phyloP scores from a whole-genome alignment of 1,139 yeast species.

The Yamadazyma sp. region DNA sequence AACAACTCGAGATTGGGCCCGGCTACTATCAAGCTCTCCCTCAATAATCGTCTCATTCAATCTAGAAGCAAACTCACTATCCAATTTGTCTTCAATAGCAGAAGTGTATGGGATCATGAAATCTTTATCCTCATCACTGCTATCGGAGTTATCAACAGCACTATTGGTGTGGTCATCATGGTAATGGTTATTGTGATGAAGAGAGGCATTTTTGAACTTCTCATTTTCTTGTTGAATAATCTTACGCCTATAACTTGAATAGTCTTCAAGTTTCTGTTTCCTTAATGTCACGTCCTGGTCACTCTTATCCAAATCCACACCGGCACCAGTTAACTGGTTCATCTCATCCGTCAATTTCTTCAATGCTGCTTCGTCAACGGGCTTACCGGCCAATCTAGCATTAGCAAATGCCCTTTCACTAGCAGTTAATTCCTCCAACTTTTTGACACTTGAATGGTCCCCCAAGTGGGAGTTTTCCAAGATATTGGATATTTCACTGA shows the following conservation, averaged over 20 bases:
- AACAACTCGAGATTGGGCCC: constrained; percentile 54
- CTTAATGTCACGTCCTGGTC: constrained; percentile 51
- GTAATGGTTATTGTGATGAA: constrained; percentile 1
- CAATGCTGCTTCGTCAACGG: constrained; percentile 44
- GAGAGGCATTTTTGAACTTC: constrained; percentile 10
- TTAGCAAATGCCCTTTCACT: constrained; percentile 61
- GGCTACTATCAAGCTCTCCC: constrained; percentile 62
- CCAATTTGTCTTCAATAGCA: constrained; percentile 67
- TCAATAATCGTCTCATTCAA: constrained; percentile 60
- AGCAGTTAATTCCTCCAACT: constrained; percentile 58
- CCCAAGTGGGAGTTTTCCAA: constrained; percentile 45
- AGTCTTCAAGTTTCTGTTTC: constrained; percentile 44
- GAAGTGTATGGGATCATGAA: constrained; percentile 67
- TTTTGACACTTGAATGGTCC: constrained; percentile 43
- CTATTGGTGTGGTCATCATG: constrained; percentile 1
- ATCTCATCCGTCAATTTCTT: constrained; percentile 40
- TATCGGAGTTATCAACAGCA: constrained; percentile 8
- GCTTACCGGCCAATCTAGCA: constrained; percentile 52
- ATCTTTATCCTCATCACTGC: constrained; percentile 22
- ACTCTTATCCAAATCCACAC: constrained; percentile 33
- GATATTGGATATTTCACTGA: constrained; percentile 42
- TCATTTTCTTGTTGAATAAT: constrained; percentile 50
- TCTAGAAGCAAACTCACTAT: constrained; percentile 60
- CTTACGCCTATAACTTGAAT: constrained; percentile 51
- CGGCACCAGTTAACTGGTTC: constrained; percentile 42